Percentiles rank a stretch among this genome's conserved stretches.
Evolutionary conservation across 331 rosid genomes (phyloP).

Genomic region (Malus hybrid): DNA sequence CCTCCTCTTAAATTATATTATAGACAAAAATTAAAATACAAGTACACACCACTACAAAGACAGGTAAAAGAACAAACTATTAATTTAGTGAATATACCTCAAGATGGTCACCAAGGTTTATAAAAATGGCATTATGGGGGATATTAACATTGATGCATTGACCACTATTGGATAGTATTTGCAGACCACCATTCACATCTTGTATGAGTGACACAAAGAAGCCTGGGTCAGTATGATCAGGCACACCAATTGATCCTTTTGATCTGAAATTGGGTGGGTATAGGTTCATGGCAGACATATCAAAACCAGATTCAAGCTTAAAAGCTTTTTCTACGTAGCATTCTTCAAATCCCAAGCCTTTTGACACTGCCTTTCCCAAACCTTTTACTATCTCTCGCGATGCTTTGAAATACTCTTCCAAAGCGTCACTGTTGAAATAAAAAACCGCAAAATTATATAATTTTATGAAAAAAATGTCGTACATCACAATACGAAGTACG

Average conservation of each 20-base stretch:
- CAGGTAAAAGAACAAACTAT: too few relatives aligned
- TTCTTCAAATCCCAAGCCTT: constrained; percentile 42
- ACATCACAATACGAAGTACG: neutral
- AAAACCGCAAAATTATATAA: too few relatives aligned
- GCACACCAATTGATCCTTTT: constrained; percentile 25
- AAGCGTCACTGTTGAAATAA: constrained; percentile 17
- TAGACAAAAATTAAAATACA: too few relatives aligned
- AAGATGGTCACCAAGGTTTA: constrained; percentile 52
- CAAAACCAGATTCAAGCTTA: constrained; percentile 41
- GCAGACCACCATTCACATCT: constrained; percentile 51
- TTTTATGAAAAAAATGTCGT: too few relatives aligned
- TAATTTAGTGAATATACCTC: constrained; percentile 24
- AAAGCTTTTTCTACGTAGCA: constrained; percentile 39
- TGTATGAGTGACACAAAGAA: constrained; percentile 40
- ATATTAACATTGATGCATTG: constrained; percentile 39
- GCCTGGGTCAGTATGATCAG: constrained; percentile 58
- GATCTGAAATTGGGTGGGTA: constrained; percentile 38
- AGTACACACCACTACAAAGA: too few relatives aligned
- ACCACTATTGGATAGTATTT: constrained; percentile 44
- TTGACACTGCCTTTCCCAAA: constrained; percentile 41
- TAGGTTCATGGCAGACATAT: constrained; percentile 39
- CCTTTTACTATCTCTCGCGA: constrained; percentile 25
- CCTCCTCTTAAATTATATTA: too few relatives aligned
- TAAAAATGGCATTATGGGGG: constrained; percentile 44
- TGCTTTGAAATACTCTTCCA: constrained; percentile 33